Conservation (phyloP, 352 stramenopile species). For the Phytophthora sansomeana region DNA sequence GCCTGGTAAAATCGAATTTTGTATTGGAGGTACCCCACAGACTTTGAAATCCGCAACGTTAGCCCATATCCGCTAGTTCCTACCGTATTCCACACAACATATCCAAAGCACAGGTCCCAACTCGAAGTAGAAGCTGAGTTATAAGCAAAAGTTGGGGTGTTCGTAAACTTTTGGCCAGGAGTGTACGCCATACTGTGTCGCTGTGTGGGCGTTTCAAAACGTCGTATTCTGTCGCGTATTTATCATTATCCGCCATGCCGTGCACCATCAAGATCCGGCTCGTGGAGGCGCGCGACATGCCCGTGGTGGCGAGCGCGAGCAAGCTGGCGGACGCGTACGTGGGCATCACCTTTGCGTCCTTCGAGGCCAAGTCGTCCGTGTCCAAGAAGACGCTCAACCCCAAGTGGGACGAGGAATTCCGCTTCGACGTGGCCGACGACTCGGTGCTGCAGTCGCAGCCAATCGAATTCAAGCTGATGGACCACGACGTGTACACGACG, state of each 20-base stretch:
- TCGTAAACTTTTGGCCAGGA: not conserved
- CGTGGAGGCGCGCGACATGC: slow-evolving; percentile 89
- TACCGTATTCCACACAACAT: too few relatives aligned
- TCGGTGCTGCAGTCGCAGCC: slow-evolving; percentile 98
- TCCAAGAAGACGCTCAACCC: slow-evolving; percentile 95
- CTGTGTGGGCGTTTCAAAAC: not conserved
- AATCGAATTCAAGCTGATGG: slow-evolving; percentile 97
- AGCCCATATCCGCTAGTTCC: too few relatives aligned
- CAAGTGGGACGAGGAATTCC: slow-evolving; percentile 98
- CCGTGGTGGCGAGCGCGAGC: slow-evolving; percentile 83
- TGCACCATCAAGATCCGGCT: slow-evolving; percentile 93
- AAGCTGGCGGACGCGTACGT: slow-evolving; percentile 91
- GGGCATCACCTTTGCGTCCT: slow-evolving; percentile 87
- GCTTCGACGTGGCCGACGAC: slow-evolving; percentile 98
- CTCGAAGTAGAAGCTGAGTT: not conserved
- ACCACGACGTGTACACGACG: slow-evolving; percentile 95
- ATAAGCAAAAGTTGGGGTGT: not conserved
- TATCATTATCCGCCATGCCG: slow-evolving; percentile 64
- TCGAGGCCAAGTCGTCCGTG: slow-evolving; percentile 90
- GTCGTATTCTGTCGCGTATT: too few relatives aligned
- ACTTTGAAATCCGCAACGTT: too few relatives aligned
- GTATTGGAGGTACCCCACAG: too few relatives aligned
- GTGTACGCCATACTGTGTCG: not conserved
- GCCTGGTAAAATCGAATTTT: too few relatives aligned
- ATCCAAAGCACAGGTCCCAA: not conserved